phyloP scores from a whole-genome alignment of 2,329 filamentous ascomycete species.

The Raffaelea arxii region DNA sequence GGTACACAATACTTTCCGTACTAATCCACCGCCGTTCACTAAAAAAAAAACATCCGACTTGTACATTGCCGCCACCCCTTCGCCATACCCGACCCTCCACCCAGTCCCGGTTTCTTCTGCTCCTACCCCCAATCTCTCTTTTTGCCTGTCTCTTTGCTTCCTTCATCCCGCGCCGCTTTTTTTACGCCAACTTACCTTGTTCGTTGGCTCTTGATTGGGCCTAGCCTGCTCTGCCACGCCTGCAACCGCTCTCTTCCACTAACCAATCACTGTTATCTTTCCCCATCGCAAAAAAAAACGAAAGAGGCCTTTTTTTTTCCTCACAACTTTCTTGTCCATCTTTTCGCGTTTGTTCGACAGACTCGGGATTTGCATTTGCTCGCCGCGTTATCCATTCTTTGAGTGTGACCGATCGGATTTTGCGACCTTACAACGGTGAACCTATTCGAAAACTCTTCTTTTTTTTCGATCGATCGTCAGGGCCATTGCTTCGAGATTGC shows the following conservation, averaged over 20 bases:
- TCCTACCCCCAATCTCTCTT: neutral
- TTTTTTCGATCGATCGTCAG: too few relatives aligned
- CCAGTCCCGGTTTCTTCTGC: neutral
- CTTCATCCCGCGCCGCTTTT: neutral
- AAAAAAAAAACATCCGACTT: slow-evolving; percentile 5
- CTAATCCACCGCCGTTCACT: neutral
- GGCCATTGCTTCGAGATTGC: too few relatives aligned
- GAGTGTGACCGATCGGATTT: neutral
- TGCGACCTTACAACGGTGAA: too few relatives aligned
- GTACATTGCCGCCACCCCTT: slow-evolving; percentile 2
- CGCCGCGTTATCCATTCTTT: neutral
- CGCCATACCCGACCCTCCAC: slow-evolving; percentile 2
- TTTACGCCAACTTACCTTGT: neutral
- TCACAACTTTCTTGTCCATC: neutral
- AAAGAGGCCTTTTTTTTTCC: slow-evolving; percentile 1
- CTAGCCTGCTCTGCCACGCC: neutral
- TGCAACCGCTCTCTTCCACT: neutral
- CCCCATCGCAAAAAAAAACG: neutral
- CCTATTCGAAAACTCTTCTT: too few relatives aligned
- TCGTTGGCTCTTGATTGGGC: neutral
- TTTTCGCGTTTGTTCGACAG: neutral
- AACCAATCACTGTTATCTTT: slow-evolving; percentile 2
- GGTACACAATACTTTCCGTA: neutral
- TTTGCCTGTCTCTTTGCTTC: neutral
- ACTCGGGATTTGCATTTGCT: neutral